Conservation (phyloP, 2,329 filamentous ascomycete species). For the Fusarium austroafricanum region DNA sequence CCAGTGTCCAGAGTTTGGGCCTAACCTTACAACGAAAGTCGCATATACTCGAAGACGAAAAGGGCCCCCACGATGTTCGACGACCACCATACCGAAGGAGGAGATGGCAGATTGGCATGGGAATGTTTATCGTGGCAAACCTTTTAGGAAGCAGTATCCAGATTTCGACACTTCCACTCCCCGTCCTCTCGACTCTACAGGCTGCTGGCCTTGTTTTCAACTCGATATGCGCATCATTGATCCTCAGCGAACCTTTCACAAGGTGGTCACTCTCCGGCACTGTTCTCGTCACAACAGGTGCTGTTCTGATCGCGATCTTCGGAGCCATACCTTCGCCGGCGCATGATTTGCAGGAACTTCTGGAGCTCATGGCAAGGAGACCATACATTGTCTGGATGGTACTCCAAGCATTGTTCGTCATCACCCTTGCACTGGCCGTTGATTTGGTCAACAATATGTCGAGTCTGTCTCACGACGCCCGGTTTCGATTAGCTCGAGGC, state of each 20-base stretch:
- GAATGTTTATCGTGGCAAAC: conserved; percentile 95
- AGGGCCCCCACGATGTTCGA: conserved; percentile 79
- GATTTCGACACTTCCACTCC: conserved; percentile 93
- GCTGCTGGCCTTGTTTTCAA: conserved; percentile 98
- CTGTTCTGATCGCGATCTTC: conserved; percentile 92
- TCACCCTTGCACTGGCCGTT: conserved; percentile 72
- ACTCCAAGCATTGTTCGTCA: conserved; percentile 78
- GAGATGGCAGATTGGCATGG: conserved; percentile 97
- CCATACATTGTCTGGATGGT: conserved; percentile 92
- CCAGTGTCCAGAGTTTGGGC: conserved; percentile 93
- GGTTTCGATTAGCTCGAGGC: conserved; percentile 81
- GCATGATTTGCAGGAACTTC: conserved; percentile 84
- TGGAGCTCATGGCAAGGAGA: conserved; percentile 77
- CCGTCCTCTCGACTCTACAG: conserved; percentile 93
- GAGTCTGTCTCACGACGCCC: conserved; percentile 68
- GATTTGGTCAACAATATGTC: conserved; percentile 66
- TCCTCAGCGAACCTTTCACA: conserved; percentile 94
- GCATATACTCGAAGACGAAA: conserved; percentile 97
- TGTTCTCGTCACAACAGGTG: conserved; percentile 85
- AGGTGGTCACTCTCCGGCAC: conserved; percentile 93
- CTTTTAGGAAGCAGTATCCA: conserved; percentile 95
- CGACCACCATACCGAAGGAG: conserved; percentile 89
- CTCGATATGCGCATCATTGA: conserved; percentile 93
- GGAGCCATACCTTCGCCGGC: conserved; percentile 94
- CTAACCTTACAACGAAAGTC: conserved; percentile 97